These are phyloP conservation scores for Panicum virgatum DNA, from an alignment of 202 grass and related monocot genomes.

Conservation along the genomic window DNA sequence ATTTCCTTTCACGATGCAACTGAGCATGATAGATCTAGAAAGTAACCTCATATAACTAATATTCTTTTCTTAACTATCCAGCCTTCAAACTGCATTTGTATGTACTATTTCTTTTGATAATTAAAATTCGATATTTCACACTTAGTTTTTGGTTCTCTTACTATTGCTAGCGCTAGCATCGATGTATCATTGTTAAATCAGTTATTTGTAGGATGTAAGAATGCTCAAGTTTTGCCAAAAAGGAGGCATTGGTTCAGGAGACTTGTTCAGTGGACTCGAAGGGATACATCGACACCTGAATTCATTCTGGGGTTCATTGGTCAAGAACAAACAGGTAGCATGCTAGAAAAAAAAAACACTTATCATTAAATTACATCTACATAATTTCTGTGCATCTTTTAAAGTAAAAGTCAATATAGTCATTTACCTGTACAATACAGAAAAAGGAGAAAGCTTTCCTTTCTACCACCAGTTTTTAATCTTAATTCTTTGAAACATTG, in stretches of 20 bases:
- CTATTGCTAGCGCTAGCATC: no score
- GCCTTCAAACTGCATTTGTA: no score
- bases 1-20: neutral
- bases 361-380: neutral
- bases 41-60: neutral
- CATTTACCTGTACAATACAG: no score
- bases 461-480: no score
- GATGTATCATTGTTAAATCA: neutral
- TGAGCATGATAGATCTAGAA: neutral
- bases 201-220: neutral
- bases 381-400: neutral
- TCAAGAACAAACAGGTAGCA: neutral
- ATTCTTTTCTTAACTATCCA: no score
- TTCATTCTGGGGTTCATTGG: neutral
- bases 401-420: neutral
- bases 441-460: no score
- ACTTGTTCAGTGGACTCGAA: neutral
- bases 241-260: neutral
- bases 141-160: no score
- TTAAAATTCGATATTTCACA: no score
- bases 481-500: no score
- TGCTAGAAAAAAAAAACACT: neutral
- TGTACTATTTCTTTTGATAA: no score
- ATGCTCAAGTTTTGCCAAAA: neutral
- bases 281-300: neutral